Conservation (phyloP, 352 stramenopile genomes). For the Phytopythium aichiense region DNA sequence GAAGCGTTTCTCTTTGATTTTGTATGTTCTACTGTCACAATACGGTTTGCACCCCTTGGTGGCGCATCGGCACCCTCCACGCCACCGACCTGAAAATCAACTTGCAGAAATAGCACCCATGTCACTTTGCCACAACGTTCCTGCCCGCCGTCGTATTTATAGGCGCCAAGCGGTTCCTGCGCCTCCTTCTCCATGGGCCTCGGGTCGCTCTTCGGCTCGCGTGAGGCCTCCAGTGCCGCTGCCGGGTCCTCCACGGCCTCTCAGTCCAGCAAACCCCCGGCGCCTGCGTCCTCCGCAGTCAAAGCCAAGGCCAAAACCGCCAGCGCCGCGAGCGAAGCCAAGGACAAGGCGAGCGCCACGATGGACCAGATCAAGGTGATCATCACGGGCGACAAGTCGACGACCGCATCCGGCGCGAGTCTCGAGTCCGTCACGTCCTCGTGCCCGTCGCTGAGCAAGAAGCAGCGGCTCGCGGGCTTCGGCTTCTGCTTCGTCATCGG, state of each 20-base stretch:
- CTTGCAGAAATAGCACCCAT: not conserved
- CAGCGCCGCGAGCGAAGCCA: not conserved
- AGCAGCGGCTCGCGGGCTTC: slow-evolving; percentile 72
- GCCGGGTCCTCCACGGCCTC: not conserved
- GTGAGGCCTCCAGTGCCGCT: not conserved
- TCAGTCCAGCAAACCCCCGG: not conserved
- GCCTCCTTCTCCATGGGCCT: not conserved
- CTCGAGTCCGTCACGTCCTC: slow-evolving; percentile 46
- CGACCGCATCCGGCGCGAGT: slow-evolving; percentile 8
- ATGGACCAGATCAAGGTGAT: slow-evolving; percentile 84
- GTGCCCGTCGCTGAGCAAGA: slow-evolving; percentile 62
- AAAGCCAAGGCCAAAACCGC: not conserved
- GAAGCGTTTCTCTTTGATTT: not conserved
- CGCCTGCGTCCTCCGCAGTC: not conserved
- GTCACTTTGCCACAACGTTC: not conserved
- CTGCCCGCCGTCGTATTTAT: not conserved
- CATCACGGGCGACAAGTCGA: slow-evolving; percentile 53
- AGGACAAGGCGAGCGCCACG: slow-evolving; percentile 4
- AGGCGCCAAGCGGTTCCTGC: not conserved
- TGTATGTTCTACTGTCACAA: not conserved
- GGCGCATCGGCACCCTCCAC: not conserved
- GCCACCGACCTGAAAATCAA: slow-evolving; percentile 1
- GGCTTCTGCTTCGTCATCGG: slow-evolving; percentile 71
- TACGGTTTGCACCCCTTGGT: not conserved
- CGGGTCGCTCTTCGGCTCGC: not conserved